Evolutionary conservation across 2,329 filamentous ascomycete species (phyloP).

Genomic region (Penicillium corylophilum): DNA sequence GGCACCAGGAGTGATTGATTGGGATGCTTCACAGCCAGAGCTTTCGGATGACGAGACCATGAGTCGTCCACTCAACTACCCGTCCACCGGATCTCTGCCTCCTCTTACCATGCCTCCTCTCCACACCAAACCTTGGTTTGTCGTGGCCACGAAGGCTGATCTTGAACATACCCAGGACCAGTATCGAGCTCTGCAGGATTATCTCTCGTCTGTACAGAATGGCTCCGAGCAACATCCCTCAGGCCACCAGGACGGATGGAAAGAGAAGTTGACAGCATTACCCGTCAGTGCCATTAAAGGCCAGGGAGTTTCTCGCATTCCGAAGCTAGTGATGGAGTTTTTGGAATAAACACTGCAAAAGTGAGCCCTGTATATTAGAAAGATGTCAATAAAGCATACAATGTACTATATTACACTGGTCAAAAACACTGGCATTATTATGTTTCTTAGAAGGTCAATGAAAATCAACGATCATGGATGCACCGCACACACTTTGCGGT

Average conservation of each 20-base stretch:
- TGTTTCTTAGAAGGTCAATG: not conserved
- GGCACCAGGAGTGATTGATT: constrained; percentile 50
- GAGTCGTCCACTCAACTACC: constrained; percentile 10
- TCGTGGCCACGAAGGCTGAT: constrained; percentile 91
- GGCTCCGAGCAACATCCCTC: constrained; percentile 72
- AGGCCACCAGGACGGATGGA: constrained; percentile 65
- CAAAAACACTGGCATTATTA: not conserved
- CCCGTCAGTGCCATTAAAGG: constrained; percentile 88
- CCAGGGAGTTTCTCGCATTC: constrained; percentile 68
- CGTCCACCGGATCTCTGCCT: constrained; percentile 36
- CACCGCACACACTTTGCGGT: not conserved
- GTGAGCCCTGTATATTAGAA: constrained; percentile 13
- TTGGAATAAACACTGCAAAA: constrained; percentile 30
- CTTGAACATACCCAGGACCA: constrained; percentile 75
- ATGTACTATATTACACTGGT: constrained; percentile 8
- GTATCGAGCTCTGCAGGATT: constrained; percentile 67
- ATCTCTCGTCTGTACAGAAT: constrained; percentile 65
- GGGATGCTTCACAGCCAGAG: constrained; percentile 36
- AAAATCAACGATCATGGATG: not conserved
- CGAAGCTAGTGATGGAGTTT: constrained; percentile 42
- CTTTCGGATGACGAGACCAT: constrained; percentile 7
- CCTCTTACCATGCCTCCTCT: constrained; percentile 65
- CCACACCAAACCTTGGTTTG: constrained; percentile 94
- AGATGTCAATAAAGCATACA: constrained; percentile 1
- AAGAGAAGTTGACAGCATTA: constrained; percentile 59